Conservation (phyloP, 2,329 filamentous ascomycete species). For the Fusarium albosuccineum region DNA sequence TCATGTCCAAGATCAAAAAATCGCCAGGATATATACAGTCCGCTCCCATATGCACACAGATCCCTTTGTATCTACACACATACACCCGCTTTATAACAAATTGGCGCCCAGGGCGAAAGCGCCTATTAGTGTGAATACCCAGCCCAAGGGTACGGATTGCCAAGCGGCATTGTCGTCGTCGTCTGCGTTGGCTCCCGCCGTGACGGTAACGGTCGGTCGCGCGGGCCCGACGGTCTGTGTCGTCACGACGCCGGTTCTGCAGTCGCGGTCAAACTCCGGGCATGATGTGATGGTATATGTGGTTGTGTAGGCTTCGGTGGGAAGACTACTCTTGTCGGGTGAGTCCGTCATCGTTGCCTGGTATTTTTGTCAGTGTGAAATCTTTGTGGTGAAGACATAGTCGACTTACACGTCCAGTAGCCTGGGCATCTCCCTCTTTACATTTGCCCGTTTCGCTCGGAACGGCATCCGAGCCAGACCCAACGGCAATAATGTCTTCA, state of each 20-base stretch:
- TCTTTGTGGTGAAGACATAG: background rate
- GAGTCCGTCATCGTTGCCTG: constrained; percentile 23
- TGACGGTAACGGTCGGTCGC: constrained; percentile 38
- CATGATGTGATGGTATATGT: constrained; percentile 48
- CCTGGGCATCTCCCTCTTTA: constrained; percentile 46
- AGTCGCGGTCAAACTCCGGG: constrained; percentile 38
- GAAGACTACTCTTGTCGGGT: constrained; percentile 18
- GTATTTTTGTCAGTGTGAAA: background rate
- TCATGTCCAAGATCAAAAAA: constrained; percentile 23
- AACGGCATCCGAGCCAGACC: constrained; percentile 50
- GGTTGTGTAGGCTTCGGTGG: constrained; percentile 41
- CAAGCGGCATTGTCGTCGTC: constrained; percentile 36
- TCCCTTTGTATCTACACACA: background rate
- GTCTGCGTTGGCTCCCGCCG: constrained; percentile 25
- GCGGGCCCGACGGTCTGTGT: constrained; percentile 42
- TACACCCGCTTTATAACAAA: constrained; percentile 34
- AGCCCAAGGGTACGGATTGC: constrained; percentile 30
- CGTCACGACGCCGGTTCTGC: constrained; percentile 44
- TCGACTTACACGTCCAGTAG: constrained; percentile 22
- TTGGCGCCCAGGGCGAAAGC: constrained; percentile 43
- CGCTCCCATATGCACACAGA: background rate
- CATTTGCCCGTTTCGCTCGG: constrained; percentile 54
- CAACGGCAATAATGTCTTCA: constrained; percentile 54
- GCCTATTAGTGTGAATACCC: constrained; percentile 36
- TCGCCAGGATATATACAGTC: constrained; percentile 34